Base-by-base conservation (phyloP, 2,329 filamentous ascomycete genomes). In the Calonectria henricotiae region DNA sequence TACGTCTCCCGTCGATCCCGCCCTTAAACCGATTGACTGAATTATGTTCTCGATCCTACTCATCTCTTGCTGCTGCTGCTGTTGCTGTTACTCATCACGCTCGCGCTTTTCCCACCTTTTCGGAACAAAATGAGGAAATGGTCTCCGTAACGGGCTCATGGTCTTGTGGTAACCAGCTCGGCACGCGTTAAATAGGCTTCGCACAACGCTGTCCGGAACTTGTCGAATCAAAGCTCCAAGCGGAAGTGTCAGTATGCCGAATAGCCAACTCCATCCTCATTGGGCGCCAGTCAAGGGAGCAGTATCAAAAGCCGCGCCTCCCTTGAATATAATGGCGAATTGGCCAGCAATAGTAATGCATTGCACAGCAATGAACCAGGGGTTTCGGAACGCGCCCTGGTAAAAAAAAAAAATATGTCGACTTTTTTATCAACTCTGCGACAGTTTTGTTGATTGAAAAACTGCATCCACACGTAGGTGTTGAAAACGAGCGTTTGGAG, bases 381-480 rank as follows among this genome's bases (percentile, higher is more conserved):
- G 91, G 78, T 96, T 97, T 66, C 87, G 87, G 20, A 89, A 84
- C 51, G 96, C 89, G 30, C 92, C 92, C 79, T 96, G 93, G 72
- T 95, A 94, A 76, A 82, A 83, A 66, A 83, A 66, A 20, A 20
- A 20, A 20, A 20, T 20, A 96, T 92, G 78, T 96, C 95, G 82
- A 95, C 90, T 70, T 90, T 91, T 81, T 96, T 96, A 80, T 96
- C 94, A 9, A 96, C 89, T 13, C 93, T 90, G 43, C 94, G 91
- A 81, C 94, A 95, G 85, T 80, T 95, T 83, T 94, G 89, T 75
- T 94, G 90, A 76, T 96, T 96, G 86, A 96, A 96, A 73, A 96
- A 94, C 74, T 96, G 93, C 92, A 96, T 94, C 92, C 93, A 95
- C 51, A 95, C 92, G 75, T 95, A 96, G 0, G 92, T 93, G 82